phyloP scores from a whole-genome alignment of 2,329 filamentous ascomycete species.

The Diaporthe sp. region DNA sequence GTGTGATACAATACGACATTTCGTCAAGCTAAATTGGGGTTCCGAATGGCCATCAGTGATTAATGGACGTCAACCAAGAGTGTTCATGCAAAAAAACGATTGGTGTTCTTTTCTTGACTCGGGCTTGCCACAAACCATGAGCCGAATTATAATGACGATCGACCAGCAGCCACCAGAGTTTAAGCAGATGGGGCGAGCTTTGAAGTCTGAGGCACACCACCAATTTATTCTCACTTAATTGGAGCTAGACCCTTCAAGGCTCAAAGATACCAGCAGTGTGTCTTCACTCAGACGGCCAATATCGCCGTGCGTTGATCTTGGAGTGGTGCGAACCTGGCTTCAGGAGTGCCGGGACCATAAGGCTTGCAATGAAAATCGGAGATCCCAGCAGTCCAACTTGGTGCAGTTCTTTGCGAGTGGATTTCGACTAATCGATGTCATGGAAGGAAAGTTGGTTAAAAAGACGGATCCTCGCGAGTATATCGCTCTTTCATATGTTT shows the following conservation, averaged over 20 bases:
- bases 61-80: background rate
- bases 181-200: background rate
- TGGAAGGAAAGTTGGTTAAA: background rate
- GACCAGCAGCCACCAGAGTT: background rate
- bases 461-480: background rate
- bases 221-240: background rate
- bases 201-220: background rate
- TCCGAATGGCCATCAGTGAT: background rate
- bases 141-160: background rate
- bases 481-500: background rate
- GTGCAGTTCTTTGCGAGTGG: background rate
- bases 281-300: background rate
- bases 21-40: background rate
- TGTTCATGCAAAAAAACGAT: background rate
- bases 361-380: background rate
- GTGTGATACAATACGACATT: background rate
- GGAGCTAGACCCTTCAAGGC: background rate
- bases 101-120: background rate
- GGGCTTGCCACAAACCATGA: background rate
- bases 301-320: background rate
- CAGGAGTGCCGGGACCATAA: background rate
- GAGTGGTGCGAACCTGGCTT: background rate
- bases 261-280: background rate
- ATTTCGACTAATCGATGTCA: background rate
- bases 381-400: background rate